These are phyloP conservation scores for Xylaria sp. DNA, from an alignment of 2,329 filamentous ascomycete genomes.

Conservation along the genomic window DNA sequence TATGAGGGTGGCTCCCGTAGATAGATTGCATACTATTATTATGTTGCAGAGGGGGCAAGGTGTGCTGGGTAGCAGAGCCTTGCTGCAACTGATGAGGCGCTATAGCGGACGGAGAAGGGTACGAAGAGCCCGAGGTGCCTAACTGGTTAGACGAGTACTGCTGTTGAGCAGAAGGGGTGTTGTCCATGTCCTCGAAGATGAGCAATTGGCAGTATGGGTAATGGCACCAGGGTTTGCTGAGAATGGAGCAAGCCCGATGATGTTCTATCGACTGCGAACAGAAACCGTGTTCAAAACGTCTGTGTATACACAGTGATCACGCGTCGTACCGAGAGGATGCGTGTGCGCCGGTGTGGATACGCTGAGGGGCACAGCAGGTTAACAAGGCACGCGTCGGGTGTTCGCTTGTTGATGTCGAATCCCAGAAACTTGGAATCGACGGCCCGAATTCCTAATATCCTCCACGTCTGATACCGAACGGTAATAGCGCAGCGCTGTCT, in stretches of 20 bases:
- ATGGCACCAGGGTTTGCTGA: constrained; percentile 35
- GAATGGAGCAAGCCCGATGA: constrained; percentile 32
- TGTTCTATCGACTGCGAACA: constrained; percentile 29
- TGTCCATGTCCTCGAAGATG: constrained; percentile 56
- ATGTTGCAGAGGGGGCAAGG: constrained; percentile 60
- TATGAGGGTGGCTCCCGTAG: constrained; percentile 66
- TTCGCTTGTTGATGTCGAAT: constrained; percentile 23
- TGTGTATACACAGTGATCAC: constrained; percentile 14
- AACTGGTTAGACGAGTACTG: constrained; percentile 62
- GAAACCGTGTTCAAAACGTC: constrained; percentile 1
- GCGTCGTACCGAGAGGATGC: constrained; percentile 20
- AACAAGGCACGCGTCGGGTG: constrained; percentile 27
- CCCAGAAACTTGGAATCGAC: constrained; percentile 31
- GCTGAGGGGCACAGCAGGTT: constrained; percentile 22
- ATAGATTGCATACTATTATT: constrained; percentile 56
- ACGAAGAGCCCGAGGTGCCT: constrained; percentile 58
- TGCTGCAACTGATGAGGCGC: constrained; percentile 58
- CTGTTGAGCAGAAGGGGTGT: constrained; percentile 45
- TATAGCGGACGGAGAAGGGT: constrained; percentile 58
- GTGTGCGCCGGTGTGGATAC: constrained; percentile 23
- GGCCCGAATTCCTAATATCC: constrained; percentile 34
- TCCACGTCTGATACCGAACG: constrained; percentile 42
- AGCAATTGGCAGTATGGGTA: constrained; percentile 30
- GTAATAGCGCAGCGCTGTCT: constrained; percentile 33
- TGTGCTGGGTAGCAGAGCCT: constrained; percentile 56